Conservation (phyloP, 1,139 yeast genomes). For the Spathaspora sp. region DNA sequence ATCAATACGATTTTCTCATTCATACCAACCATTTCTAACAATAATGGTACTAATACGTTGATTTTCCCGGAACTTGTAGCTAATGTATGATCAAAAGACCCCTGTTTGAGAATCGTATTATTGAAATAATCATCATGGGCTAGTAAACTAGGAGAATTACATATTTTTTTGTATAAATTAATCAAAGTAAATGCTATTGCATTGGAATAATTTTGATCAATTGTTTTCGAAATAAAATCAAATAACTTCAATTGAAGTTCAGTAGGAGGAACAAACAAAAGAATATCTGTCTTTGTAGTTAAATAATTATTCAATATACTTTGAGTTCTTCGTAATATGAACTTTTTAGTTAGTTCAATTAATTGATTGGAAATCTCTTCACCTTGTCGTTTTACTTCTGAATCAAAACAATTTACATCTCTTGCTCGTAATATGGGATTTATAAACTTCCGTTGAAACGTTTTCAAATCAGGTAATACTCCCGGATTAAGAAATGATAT, state of each 20-base stretch:
- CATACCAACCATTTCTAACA: slow-evolving; percentile 42
- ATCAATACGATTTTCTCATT: slow-evolving; percentile 80
- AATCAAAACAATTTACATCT: slow-evolving; percentile 65
- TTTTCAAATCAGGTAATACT: slow-evolving; percentile 59
- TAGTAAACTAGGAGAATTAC: slow-evolving; percentile 76
- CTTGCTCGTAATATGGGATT: slow-evolving; percentile 74
- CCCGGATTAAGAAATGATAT: slow-evolving; percentile 86
- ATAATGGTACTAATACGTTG: slow-evolving; percentile 50
- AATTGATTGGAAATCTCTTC: slow-evolving; percentile 60
- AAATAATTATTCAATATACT: slow-evolving; percentile 61
- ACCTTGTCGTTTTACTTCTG: slow-evolving; percentile 53
- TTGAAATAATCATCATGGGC: slow-evolving; percentile 37
- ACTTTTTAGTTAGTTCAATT: slow-evolving; percentile 59
- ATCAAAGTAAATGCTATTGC: slow-evolving; percentile 65
- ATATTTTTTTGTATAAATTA: slow-evolving; percentile 72
- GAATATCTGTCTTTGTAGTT: slow-evolving; percentile 76
- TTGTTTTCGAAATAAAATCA: slow-evolving; percentile 8
- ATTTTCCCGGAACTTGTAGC: slow-evolving; percentile 56
- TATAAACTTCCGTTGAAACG: slow-evolving; percentile 67
- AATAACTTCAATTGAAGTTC: slow-evolving; percentile 57
- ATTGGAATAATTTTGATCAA: slow-evolving; percentile 15
- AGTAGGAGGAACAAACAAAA: slow-evolving; percentile 79
- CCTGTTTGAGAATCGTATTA: slow-evolving; percentile 13
- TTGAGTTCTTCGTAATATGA: slow-evolving; percentile 76
- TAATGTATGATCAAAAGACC: slow-evolving; percentile 13